Evolutionary conservation across 2,329 filamentous ascomycete genomes (phyloP).

Genomic region (Apiospora hydei): DNA sequence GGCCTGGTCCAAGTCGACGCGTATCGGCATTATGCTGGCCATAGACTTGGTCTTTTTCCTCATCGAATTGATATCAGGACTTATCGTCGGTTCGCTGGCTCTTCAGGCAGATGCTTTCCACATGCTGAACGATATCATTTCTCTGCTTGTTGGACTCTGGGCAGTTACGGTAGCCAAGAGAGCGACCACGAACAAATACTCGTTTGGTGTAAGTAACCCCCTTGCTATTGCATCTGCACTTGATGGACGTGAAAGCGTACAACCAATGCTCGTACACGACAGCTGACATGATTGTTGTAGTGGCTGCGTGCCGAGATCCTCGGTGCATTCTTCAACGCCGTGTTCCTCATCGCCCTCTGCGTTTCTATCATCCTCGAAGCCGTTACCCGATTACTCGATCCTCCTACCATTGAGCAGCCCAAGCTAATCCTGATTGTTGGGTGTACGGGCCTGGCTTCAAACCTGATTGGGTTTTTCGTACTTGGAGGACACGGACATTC

Average conservation of each 20-base stretch:
- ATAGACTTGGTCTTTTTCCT: constrained; percentile 93
- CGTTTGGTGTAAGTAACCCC: constrained; percentile 74
- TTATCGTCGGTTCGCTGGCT: constrained; percentile 88
- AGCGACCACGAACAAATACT: constrained; percentile 88
- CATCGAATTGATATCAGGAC: constrained; percentile 84
- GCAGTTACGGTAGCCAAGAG: constrained; percentile 89
- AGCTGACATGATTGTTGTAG: constrained; percentile 48
- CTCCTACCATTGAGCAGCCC: constrained; percentile 85
- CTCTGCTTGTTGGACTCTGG: constrained; percentile 90
- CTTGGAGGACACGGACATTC: constrained; percentile 93
- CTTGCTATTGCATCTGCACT: constrained; percentile 43
- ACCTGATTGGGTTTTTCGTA: constrained; percentile 86
- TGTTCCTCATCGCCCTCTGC: constrained; percentile 95
- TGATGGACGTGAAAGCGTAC: constrained; percentile 12
- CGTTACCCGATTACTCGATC: constrained; percentile 88
- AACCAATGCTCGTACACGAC: neutral
- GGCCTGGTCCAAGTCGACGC: constrained; percentile 90
- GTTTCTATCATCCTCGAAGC: constrained; percentile 97
- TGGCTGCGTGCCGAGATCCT: constrained; percentile 98
- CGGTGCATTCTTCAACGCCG: constrained; percentile 94
- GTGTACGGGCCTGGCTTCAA: constrained; percentile 83
- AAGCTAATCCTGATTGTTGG: constrained; percentile 90
- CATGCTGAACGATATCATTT: constrained; percentile 99
- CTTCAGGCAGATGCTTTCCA: constrained; percentile 97
- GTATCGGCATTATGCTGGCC: constrained; percentile 90